Conservation (phyloP, 495 filamentous ascomycete species). For the Opeltia flavorubescens region DNA sequence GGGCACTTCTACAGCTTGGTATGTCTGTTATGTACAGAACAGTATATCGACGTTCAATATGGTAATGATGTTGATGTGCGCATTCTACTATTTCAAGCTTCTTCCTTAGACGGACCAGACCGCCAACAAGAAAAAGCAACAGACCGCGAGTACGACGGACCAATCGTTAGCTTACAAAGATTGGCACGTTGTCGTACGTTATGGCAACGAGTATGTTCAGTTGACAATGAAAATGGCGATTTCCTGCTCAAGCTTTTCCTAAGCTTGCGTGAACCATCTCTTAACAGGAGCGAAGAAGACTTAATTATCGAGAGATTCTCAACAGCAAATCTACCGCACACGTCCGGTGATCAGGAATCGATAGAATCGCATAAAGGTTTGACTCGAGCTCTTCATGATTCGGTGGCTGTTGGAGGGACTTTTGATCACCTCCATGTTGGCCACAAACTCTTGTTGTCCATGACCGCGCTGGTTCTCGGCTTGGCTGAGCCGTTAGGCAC, state of each 20-base stretch:
- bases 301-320: slow-evolving; percentile 30
- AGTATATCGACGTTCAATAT: slow-evolving; percentile 46
- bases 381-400: slow-evolving; percentile 35
- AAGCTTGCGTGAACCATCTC: slow-evolving; percentile 13
- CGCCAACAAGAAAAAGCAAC: slow-evolving; percentile 24
- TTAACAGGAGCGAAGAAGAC: slow-evolving; percentile 29
- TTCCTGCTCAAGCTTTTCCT: slow-evolving; percentile 19
- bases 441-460: slow-evolving; percentile 88
- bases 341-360: slow-evolving; percentile 27
- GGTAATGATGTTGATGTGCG: slow-evolving; percentile 65
- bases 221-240: slow-evolving; percentile 44
- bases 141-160: slow-evolving; percentile 20
- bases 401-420: slow-evolving; percentile 79
- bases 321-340: slow-evolving; percentile 1
- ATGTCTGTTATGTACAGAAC: slow-evolving; percentile 47
- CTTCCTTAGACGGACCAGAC: slow-evolving; percentile 17
- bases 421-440: slow-evolving; percentile 94
- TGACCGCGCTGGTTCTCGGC: slow-evolving; percentile 57
- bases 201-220: slow-evolving; percentile 60
- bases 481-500: slow-evolving; percentile 18
- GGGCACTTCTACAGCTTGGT: slow-evolving; percentile 69
- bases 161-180: slow-evolving; percentile 45
- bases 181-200: slow-evolving; percentile 47
- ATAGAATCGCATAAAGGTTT: slow-evolving; percentile 19
- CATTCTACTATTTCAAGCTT: slow-evolving; percentile 49